These are phyloP conservation scores for Metschnikowia corniflorae DNA, from an alignment of 805 yeast species.

Conservation along the genomic window DNA sequence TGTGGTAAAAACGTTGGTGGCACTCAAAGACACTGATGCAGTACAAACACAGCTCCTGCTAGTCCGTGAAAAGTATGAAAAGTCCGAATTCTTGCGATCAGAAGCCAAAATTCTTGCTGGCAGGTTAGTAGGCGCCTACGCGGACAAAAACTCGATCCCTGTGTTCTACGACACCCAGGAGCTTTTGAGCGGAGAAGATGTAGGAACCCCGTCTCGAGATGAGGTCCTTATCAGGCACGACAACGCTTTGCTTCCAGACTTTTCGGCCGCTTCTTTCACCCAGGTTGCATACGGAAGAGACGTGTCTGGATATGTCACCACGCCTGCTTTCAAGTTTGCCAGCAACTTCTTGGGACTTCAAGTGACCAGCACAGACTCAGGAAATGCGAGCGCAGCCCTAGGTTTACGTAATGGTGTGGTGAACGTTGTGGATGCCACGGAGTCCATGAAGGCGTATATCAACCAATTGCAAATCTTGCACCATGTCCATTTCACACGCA, in stretches of 20 bases:
- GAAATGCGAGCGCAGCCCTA: slow-evolving; percentile 18
- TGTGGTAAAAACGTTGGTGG: slow-evolving; percentile 1
- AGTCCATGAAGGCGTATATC: slow-evolving; percentile 24
- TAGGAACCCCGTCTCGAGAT: slow-evolving; percentile 18
- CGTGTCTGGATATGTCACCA: slow-evolving; percentile 31
- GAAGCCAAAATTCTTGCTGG: slow-evolving; percentile 29
- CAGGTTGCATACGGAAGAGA: slow-evolving; percentile 39
- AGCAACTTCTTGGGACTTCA: slow-evolving; percentile 26
- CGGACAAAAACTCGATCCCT: slow-evolving; percentile 18
- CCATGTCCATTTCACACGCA: slow-evolving; percentile 21
- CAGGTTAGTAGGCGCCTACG: slow-evolving; percentile 23
- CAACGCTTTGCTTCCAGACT: slow-evolving; percentile 34
- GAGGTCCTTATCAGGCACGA: slow-evolving; percentile 32
- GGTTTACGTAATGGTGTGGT: slow-evolving; percentile 31
- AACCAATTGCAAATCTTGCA: slow-evolving; percentile 40
- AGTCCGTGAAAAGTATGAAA: neutral
- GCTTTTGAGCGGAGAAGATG: slow-evolving; percentile 14
- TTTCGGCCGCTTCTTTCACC: slow-evolving; percentile 31
- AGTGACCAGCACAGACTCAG: slow-evolving; percentile 13
- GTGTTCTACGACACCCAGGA: slow-evolving; percentile 20
- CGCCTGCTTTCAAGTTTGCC: slow-evolving; percentile 33
- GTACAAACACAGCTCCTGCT: slow-evolving; percentile 4
- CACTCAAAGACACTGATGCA: slow-evolving; percentile 2
- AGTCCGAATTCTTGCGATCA: slow-evolving; percentile 20
- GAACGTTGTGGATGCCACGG: slow-evolving; percentile 22